Percentiles rank a stretch among this genome's conserved stretches.
phyloP scores from a whole-genome alignment of 139 green algal genomes.

The Picochlorum sp. region DNA sequence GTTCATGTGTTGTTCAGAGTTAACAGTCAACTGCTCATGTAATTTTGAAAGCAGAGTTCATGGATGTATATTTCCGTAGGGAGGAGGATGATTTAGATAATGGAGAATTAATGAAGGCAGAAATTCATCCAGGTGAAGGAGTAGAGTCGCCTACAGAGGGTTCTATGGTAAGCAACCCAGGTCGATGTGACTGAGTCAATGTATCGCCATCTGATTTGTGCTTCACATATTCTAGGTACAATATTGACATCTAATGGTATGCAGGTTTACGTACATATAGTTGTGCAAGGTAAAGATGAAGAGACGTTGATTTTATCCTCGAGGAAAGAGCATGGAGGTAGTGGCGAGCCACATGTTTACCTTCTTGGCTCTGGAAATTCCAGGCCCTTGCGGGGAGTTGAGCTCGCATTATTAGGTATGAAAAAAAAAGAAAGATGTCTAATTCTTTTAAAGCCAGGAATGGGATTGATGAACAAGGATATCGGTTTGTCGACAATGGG shows the following conservation, averaged over 20 bases:
- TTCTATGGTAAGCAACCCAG: conserved; percentile 6
- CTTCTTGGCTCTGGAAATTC: conserved; percentile 42
- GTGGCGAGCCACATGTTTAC: conserved; percentile 43
- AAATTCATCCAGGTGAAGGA: conserved; percentile 7
- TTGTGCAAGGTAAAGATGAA: conserved; percentile 5
- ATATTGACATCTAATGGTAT: neutral
- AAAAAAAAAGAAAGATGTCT: conserved; percentile 20
- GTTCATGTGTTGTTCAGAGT: no score
- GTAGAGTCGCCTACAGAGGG: neutral
- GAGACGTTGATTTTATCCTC: conserved; percentile 41
- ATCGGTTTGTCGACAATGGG: no score
- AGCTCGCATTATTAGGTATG: conserved; percentile 65
- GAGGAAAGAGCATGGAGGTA: conserved; percentile 36
- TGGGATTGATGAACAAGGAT: conserved; percentile 45
- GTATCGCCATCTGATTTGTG: no score
- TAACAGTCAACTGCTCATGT: no score
- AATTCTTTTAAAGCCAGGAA: conserved; percentile 52
- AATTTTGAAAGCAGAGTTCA: no score
- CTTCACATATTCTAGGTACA: no score
- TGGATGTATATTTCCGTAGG: conserved; percentile 4
- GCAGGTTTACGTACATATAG: conserved; percentile 16
- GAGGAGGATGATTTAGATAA: conserved; percentile 14
- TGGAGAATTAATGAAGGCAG: conserved; percentile 17
- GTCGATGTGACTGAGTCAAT: neutral
- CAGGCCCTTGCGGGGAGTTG: conserved; percentile 51